A percentile compares a stretch with the other conserved stretches of the same genome.
Evolutionary conservation across 176 grass and related monocot species (phyloP).

Genomic region (Saccharum spontaneum): DNA sequence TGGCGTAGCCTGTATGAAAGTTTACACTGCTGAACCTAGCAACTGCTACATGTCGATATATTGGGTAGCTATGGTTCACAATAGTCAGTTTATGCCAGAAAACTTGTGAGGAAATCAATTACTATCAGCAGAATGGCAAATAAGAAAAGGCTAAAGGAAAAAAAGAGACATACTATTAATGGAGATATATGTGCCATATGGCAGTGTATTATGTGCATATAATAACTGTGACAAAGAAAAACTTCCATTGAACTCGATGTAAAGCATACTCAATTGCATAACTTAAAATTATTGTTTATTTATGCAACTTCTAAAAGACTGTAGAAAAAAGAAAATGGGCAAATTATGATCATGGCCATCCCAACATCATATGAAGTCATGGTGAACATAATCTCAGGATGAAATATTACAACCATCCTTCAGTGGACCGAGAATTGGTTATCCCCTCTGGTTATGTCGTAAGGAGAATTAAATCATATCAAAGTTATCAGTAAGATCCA

Average conservation of each 20-base stretch:
- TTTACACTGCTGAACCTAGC: background rate
- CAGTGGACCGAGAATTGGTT: background rate
- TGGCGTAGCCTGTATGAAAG: background rate
- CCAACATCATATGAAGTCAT: background rate
- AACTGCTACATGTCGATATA: background rate
- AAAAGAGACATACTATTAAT: background rate
- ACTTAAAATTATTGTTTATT: background rate
- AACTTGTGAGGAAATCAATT: background rate
- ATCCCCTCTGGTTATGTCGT: background rate
- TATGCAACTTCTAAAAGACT: background rate
- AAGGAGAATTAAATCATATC: background rate
- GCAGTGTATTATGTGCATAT: background rate
- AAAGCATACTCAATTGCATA: background rate
- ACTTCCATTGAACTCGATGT: background rate
- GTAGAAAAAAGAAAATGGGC: background rate
- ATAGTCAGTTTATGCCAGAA: background rate
- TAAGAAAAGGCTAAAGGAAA: background rate
- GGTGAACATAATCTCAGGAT: conserved; percentile 17
- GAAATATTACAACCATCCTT: background rate
- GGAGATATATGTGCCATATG: background rate
- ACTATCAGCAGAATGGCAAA: background rate
- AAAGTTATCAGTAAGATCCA: background rate
- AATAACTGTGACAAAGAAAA: background rate
- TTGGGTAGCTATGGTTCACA: background rate
- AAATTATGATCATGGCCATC: background rate